Percentiles rank a stretch among this genome's conserved stretches.
Evolutionary conservation across 768 basidiomycete species (phyloP).

Genomic region (Serendipita sp.): DNA sequence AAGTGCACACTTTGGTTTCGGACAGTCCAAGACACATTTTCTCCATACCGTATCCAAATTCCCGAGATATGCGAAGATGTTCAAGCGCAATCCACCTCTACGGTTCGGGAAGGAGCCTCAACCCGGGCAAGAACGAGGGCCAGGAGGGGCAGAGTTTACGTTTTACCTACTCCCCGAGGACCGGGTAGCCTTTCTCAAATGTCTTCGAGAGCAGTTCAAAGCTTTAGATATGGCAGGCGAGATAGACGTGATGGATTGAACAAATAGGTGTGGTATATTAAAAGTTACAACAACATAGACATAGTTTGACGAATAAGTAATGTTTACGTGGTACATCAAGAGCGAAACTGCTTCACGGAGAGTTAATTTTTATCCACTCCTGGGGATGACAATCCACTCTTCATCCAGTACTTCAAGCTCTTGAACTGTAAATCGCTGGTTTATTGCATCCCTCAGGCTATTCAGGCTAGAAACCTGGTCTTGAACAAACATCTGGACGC

Average conservation of each 20-base stretch:
- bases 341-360: too few species aligned
- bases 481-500: not conserved
- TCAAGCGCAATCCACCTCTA: not conserved
- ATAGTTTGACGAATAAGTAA: not conserved
- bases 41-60: not conserved
- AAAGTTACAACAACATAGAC: too few species aligned
- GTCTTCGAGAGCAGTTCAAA: not conserved
- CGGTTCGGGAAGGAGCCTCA: not conserved
- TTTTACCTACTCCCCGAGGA: not conserved
- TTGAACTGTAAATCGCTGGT: not conserved
- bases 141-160: conserved; percentile 2
- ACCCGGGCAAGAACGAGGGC: not conserved
- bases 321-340: too few species aligned
- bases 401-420: not conserved
- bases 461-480: not conserved
- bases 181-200: not conserved
- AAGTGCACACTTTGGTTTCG: conserved; percentile 2
- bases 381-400: not conserved
- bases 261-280: not conserved
- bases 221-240: not conserved
- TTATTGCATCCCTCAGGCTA: not conserved
- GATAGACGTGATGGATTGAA: not conserved
- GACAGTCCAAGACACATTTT: not conserved
- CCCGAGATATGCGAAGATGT: conserved; percentile 2
- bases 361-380: not conserved